Percentiles rank a stretch among this genome's conserved stretches.
Conservation (phyloP, 306 rosid species). For the Ochetophila trinervis region DNA sequence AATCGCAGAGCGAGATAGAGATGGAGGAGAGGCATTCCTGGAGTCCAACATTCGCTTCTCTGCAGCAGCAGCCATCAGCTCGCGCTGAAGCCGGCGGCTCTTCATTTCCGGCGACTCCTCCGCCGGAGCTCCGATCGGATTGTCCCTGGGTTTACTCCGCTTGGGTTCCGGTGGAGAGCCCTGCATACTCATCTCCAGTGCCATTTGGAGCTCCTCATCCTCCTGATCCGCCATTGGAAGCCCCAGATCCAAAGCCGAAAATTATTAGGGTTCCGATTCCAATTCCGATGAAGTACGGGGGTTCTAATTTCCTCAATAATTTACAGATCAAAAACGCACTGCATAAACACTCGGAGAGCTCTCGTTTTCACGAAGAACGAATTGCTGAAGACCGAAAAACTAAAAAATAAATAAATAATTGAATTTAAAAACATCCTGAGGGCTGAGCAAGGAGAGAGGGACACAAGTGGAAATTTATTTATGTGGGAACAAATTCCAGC, state of each 20-base stretch:
- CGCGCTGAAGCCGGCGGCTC: slow-evolving; percentile 67
- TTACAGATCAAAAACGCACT: slow-evolving; percentile 8
- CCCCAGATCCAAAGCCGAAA: slow-evolving; percentile 39
- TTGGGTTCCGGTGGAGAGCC: slow-evolving; percentile 75
- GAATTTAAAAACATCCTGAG: slow-evolving; percentile 6
- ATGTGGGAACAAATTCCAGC: slow-evolving; percentile 12
- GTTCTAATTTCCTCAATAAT: background rate
- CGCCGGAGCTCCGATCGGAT: slow-evolving; percentile 39
- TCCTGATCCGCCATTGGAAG: slow-evolving; percentile 83
- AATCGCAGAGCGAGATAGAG: slow-evolving; percentile 11
- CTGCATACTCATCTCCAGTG: slow-evolving; percentile 93
- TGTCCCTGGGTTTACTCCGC: slow-evolving; percentile 81
- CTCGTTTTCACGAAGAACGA: background rate
- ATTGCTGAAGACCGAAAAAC: background rate
- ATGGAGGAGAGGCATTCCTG: slow-evolving; percentile 22
- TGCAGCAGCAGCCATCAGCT: slow-evolving; percentile 94
- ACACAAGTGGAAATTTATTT: slow-evolving; percentile 20
- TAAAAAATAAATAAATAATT: background rate
- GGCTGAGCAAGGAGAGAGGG: no score
- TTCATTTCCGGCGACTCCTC: slow-evolving; percentile 59
- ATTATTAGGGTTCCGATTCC: slow-evolving; percentile 40
- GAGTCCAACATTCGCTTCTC: slow-evolving; percentile 71
- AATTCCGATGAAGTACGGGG: background rate
- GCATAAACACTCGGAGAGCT: background rate
- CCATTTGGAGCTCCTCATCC: slow-evolving; percentile 82